A percentile compares a stretch with the other conserved stretches of the same genome.
These are phyloP conservation scores for Fusarium buxicola DNA, from an alignment of 2,329 filamentous ascomycete species.

Conservation along the genomic window DNA sequence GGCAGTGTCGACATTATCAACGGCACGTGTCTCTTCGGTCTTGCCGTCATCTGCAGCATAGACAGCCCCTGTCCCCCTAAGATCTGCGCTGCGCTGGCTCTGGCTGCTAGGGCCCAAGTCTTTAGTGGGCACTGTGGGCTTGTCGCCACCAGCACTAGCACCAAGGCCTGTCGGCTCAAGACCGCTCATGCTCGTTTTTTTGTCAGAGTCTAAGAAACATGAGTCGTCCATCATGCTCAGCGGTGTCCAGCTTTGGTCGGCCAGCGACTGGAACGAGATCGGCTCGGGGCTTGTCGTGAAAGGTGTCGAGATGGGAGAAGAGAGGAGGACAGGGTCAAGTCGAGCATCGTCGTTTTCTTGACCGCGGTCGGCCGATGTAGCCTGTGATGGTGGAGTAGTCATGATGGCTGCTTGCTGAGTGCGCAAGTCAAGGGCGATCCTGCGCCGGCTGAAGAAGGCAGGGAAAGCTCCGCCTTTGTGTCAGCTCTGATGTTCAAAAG, in stretches of 20 bases:
- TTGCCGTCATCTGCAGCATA: conserved; percentile 26
- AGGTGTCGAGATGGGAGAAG: conserved; percentile 43
- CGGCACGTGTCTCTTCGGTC: conserved; percentile 36
- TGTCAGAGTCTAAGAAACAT: conserved; percentile 29
- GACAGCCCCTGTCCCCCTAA: conserved; percentile 21
- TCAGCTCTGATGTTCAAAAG: conserved; percentile 24
- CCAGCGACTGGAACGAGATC: conserved; percentile 46
- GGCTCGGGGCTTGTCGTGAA: conserved; percentile 45
- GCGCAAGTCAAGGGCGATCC: conserved; percentile 26
- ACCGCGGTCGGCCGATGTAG: conserved; percentile 13
- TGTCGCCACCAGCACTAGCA: conserved; percentile 37
- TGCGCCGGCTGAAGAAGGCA: conserved; percentile 26
- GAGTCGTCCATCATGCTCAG: conserved; percentile 48
- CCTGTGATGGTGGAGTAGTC: conserved; percentile 24
- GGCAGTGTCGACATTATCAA: conserved; percentile 19
- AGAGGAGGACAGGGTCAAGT: conserved; percentile 34
- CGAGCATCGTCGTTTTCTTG: conserved; percentile 38
- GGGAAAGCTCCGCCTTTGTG: conserved; percentile 35
- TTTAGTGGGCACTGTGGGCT: conserved; percentile 23
- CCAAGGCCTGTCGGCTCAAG: conserved; percentile 14
- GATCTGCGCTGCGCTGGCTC: conserved; percentile 33
- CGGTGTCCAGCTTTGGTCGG: conserved; percentile 46
- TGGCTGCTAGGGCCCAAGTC: conserved; percentile 20
- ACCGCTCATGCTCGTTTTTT: conserved; percentile 19
- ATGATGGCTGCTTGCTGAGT: conserved; percentile 33